Evolutionary conservation across 192 early-diverging fungal species (phyloP), one percentile per base, ranked within the genome.

Genomic region (Lobosporangium transversale): DNA sequence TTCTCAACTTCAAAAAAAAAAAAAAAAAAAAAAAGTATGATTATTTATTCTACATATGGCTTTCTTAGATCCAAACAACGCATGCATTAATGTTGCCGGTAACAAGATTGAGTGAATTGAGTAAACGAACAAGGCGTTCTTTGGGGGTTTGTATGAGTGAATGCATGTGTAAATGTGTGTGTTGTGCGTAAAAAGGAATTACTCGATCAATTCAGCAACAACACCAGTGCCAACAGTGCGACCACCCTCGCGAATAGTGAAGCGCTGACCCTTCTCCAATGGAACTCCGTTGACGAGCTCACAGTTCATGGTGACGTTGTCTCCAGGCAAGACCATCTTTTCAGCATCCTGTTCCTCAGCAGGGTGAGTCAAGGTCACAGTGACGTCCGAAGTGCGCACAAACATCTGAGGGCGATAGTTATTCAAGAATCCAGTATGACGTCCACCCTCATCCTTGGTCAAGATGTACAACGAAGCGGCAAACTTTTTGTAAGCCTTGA

Each of bases 291-390:
- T 73, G 27, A 87, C 76, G 62, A 96, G 86, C 83, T 97, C 94
- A 80, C 95, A 89, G 73, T 88, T 58, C 88, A 99, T 88, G 59
- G 90, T 89, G 33, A 97, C 88, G 78, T 99, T 98, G 73, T 98
- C 96, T 27, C 97, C 97, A 10, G 97, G 97, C 92, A 97, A 95
- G 54, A 99, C 90, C 92, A 98, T 93, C 90, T 96, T 94, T 56
- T 96, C 92, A 12, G 94, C 87, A 81, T 94, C 92, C 83, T 92
- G 89, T 45, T 87, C 90, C 6, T 94, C 94, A 50, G 64, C 80
- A 59, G 88, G 85, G 79, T 92, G 90, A 26, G 86, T 88, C 51
- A 99, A 86, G 18, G 87, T 88, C 42, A 93, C 96, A 18, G 96
- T 94, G 70, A 98, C 92, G 81, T 99, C 97, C 62, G 92, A 89